A percentile compares a stretch with the other conserved stretches of the same genome.
Conservation (phyloP, 169 alveolate species). For the Perkinsus olseni region DNA sequence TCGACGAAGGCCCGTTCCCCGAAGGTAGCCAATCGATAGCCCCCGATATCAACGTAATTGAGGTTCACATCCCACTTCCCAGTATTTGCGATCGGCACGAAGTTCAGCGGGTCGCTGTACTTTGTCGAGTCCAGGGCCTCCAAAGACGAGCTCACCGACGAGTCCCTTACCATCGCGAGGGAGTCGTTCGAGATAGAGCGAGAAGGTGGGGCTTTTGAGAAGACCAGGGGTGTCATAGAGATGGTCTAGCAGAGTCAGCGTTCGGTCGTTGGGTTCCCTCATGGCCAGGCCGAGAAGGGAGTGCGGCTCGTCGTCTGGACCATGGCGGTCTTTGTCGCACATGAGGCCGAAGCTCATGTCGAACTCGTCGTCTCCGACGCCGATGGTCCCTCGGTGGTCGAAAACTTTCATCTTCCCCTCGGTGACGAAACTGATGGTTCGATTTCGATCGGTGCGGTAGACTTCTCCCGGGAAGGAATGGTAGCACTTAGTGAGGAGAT, state of each 20-base stretch:
- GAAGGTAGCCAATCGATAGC: not conserved
- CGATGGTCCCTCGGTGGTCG: not conserved
- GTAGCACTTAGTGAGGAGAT: not conserved
- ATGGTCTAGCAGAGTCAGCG: not conserved
- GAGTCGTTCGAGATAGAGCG: not conserved
- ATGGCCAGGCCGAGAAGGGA: not conserved
- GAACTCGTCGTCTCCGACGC: not conserved
- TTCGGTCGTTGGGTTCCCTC: not conserved
- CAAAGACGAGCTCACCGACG: not conserved
- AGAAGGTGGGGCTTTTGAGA: not conserved
- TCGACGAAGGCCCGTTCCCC: not conserved
- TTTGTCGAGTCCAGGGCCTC: not conserved
- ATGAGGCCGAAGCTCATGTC: not conserved
- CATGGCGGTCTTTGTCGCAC: not conserved
- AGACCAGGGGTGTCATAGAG: not conserved
- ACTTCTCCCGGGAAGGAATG: not conserved
- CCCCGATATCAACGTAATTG: not conserved
- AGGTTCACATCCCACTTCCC: not conserved
- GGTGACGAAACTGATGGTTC: not conserved
- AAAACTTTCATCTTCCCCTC: not conserved
- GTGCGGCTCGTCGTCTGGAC: not conserved
- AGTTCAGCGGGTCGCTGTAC: not conserved
- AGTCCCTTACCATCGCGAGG: not conserved
- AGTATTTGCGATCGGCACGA: not conserved
- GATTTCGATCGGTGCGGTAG: not conserved